Evolutionary conservation across 108 stramenopile species (phyloP).

Genomic region (Cyclostephanos invisitatus): DNA sequence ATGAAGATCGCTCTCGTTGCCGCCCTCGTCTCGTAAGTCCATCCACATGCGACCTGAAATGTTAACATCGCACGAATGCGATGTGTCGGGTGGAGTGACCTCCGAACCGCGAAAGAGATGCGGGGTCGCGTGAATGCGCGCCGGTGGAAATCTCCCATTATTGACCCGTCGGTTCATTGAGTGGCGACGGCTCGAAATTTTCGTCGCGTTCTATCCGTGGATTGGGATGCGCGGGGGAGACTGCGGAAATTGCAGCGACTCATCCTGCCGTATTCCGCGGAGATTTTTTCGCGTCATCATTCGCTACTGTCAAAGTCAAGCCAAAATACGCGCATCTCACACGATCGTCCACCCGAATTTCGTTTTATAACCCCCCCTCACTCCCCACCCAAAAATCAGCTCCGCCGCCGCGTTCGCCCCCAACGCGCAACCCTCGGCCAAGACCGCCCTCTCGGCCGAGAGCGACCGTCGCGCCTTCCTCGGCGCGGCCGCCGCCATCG

Average conservation of each 20-base stretch:
- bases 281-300: background rate
- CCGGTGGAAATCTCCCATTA: background rate
- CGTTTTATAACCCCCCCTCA: conserved; percentile 6
- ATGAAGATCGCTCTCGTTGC: conserved; percentile 87
- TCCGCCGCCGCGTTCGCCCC: conserved; percentile 81
- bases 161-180: background rate
- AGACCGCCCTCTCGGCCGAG: conserved; percentile 73
- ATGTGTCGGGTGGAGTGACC: background rate
- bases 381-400: conserved; percentile 46
- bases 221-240: background rate
- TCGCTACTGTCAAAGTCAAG: no score
- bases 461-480: conserved; percentile 73
- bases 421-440: conserved; percentile 54
- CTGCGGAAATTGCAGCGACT: no score
- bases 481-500: conserved; percentile 67
- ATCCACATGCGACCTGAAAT: background rate
- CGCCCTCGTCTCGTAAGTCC: conserved; percentile 84
- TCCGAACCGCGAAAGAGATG: background rate
- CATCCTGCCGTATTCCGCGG: no score
- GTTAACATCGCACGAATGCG: background rate
- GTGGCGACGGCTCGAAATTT: background rate
- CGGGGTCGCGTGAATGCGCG: background rate
- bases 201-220: no score
- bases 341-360: background rate
- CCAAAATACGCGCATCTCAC: background rate